Conservation (phyloP, 805 yeast species). For the Pichia cephalocereana region DNA sequence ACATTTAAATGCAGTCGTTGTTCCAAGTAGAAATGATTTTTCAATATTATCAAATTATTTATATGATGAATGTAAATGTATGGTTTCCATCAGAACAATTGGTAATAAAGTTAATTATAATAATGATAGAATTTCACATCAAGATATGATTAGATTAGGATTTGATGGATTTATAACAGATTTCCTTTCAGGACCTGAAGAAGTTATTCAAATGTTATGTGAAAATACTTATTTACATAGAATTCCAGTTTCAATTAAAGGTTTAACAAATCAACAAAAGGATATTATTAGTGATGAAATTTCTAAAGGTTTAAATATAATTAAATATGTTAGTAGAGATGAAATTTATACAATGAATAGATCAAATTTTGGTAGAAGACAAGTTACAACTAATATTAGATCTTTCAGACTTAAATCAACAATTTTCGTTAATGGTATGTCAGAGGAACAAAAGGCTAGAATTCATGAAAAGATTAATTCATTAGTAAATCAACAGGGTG, state of each 20-base stretch:
- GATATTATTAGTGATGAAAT: slow-evolving; percentile 26
- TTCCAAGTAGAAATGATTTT: slow-evolving; percentile 43
- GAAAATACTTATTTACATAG: slow-evolving; percentile 38
- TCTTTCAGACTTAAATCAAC: slow-evolving; percentile 19
- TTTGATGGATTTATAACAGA: slow-evolving; percentile 78
- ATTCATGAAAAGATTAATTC: slow-evolving; percentile 13
- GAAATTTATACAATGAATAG: slow-evolving; percentile 38
- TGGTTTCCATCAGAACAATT: slow-evolving; percentile 48
- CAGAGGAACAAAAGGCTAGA: slow-evolving; percentile 19
- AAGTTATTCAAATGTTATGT: slow-evolving; percentile 65
- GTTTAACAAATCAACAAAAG: slow-evolving; percentile 33
- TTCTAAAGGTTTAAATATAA: slow-evolving; percentile 37
- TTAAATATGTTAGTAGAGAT: slow-evolving; percentile 53
- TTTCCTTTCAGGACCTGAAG: slow-evolving; percentile 59
- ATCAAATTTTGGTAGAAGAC: slow-evolving; percentile 59
- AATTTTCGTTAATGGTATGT: slow-evolving; percentile 26
- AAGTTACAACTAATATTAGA: slow-evolving; percentile 36
- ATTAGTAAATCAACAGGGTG: slow-evolving; percentile 2
- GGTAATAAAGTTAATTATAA: slow-evolving; percentile 9
- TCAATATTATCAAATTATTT: slow-evolving; percentile 33
- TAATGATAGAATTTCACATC: slow-evolving; percentile 8
- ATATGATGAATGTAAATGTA: slow-evolving; percentile 25
- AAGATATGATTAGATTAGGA: slow-evolving; percentile 37
- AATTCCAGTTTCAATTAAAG: slow-evolving; percentile 55
- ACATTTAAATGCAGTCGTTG: slow-evolving; percentile 56